Evolutionary conservation across 768 basidiomycete species (phyloP).

Genomic region (Stropharia rugosoannulata): DNA sequence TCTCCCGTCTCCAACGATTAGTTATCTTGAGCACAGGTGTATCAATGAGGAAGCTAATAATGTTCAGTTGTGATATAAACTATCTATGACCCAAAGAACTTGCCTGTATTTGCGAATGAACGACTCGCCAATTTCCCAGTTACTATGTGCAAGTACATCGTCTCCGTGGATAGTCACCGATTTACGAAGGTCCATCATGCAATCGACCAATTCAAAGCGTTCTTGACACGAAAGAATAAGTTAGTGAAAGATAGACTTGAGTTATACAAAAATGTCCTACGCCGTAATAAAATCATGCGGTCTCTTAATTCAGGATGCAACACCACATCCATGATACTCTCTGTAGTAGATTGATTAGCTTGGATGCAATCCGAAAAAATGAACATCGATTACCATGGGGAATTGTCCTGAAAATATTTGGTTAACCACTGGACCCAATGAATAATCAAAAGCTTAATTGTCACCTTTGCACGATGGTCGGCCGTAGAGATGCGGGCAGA

Average conservation of each 20-base stretch:
- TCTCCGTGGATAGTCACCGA: constrained; percentile 83
- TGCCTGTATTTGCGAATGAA: constrained; percentile 87
- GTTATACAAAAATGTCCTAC: constrained; percentile 35
- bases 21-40: constrained; percentile 63
- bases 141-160: constrained; percentile 84
- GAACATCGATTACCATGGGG: constrained; percentile 63
- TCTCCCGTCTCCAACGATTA: constrained; percentile 87
- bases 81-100: constrained; percentile 19
- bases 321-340: constrained; percentile 88
- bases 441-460: constrained; percentile 8
- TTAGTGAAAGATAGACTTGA: neutral
- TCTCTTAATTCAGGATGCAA: constrained; percentile 89
- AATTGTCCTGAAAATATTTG: constrained; percentile 52
- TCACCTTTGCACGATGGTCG: constrained; percentile 85
- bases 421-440: constrained; percentile 12
- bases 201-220: constrained; percentile 79
- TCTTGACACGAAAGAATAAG: constrained; percentile 36
- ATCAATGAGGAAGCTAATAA: constrained; percentile 74
- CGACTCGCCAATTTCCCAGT: constrained; percentile 86
- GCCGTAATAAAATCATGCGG: constrained; percentile 85
- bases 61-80: neutral
- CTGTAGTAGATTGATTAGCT: constrained; percentile 35
- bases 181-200: constrained; percentile 68
- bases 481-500: constrained; percentile 83
- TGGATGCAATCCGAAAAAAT: constrained; percentile 8